Evolutionary conservation across 345 rosid species (phyloP).

Genomic region (Bretschneidera sinensis): DNA sequence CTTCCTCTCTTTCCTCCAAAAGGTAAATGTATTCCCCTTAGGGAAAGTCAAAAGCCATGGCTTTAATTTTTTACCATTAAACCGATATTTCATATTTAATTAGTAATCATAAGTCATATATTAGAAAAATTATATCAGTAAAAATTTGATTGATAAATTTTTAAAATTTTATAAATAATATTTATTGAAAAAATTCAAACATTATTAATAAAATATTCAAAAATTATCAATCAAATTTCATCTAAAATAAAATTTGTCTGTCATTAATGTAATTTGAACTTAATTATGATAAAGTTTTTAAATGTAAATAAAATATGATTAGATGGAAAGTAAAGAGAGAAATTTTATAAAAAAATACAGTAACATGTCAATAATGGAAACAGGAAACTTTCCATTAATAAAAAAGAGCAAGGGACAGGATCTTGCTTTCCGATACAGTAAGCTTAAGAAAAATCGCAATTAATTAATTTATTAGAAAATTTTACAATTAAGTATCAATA

Average conservation of each 20-base stretch:
- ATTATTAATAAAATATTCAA: too few species aligned
- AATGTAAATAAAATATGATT: too few species aligned
- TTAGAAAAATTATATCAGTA: too few species aligned
- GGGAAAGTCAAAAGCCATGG: background rate
- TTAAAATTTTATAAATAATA: too few species aligned
- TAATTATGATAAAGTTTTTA: too few species aligned
- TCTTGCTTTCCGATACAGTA: conserved; percentile 18
- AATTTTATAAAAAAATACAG: background rate
- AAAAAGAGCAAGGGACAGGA: background rate
- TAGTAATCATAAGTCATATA: background rate
- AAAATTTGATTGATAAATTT: too few species aligned
- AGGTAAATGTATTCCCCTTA: background rate
- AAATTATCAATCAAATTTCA: too few species aligned
- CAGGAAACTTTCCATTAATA: conserved; percentile 19
- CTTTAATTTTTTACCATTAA: background rate
- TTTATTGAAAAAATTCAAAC: too few species aligned
- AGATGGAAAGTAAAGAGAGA: too few species aligned
- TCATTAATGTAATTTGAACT: too few species aligned
- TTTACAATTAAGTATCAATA: conserved; percentile 15
- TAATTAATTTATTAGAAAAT: conserved; percentile 13
- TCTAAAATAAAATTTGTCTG: too few species aligned
- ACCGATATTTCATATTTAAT: background rate
- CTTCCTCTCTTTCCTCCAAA: conserved; percentile 3
- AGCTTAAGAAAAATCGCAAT: conserved; percentile 5
- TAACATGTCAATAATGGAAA: conserved; percentile 10